Evolutionary conservation across 805 yeast species (phyloP).

Genomic region (Kurtzmaniella fragi): DNA sequence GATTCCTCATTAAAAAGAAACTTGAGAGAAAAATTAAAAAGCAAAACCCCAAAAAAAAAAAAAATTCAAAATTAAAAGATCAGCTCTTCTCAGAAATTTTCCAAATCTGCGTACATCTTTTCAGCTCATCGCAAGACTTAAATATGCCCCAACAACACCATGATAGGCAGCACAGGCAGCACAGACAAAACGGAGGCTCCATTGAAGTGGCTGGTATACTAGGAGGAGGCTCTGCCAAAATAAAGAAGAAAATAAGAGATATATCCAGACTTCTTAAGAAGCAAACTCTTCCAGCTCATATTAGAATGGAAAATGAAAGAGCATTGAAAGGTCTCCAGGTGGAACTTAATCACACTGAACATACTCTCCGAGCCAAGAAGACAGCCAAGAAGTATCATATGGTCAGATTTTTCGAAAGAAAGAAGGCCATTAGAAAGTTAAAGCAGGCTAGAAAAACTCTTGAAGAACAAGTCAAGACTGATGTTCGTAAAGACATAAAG

Average conservation of each 20-base stretch:
- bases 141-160: too few relatives aligned
- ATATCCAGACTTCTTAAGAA: constrained; percentile 64
- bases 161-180: too few relatives aligned
- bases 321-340: constrained; percentile 59
- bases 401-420: constrained; percentile 87
- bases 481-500: constrained; percentile 33
- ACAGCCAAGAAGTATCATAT: constrained; percentile 78
- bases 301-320: constrained; percentile 68
- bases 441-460: constrained; percentile 44
- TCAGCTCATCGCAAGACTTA: too few relatives aligned
- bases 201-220: constrained; percentile 24
- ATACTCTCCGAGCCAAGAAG: constrained; percentile 41
- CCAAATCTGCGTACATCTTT: too few relatives aligned
- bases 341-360: constrained; percentile 50
- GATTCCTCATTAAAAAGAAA: too few relatives aligned
- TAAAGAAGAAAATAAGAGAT: constrained; percentile 85
- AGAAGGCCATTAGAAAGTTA: constrained; percentile 73
- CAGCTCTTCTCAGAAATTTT: too few relatives aligned
- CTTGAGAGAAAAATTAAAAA: too few relatives aligned
- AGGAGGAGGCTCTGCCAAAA: constrained; percentile 43
- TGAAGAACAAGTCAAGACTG: constrained; percentile 28
- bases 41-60: too few relatives aligned
- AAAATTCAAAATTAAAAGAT: too few relatives aligned
- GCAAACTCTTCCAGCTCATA: constrained; percentile 58
- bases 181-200: too few relatives aligned